Base-by-base conservation (phyloP, 2,329 filamentous ascomycete genomes). In the Alternaria arborescens region DNA sequence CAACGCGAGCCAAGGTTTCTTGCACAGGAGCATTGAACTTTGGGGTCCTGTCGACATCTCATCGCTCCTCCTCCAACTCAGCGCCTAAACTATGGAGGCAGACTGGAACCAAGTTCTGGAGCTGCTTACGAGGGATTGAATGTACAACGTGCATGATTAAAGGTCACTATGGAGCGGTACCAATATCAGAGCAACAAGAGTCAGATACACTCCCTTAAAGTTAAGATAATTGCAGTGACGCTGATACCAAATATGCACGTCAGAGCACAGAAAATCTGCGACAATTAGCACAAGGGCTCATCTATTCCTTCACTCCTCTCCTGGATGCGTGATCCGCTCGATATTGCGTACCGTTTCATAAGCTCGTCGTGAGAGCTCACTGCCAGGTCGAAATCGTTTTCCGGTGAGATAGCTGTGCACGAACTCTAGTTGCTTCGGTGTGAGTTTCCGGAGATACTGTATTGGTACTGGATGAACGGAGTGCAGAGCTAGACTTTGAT, bases 131-230 rank as follows among this genome's bases (percentile, higher is more conserved):
- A 8, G 24, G 42, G 3, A 36, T 38, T 14, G 30, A 34, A 42
- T 47, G 43, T 1, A 48, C 34, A 8, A 32, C 24, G 30, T 55
- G 42, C 42, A 30, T 22, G 1, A 38, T 2, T 8, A 24, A 24
- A 16, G 6, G 3, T 20, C 3, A 16, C 40, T 16, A 6, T 4
- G 4, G 5, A 18, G 30, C 30, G 14, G 12, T n/a, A 1, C 5
- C 20, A 4, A 2, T n/a, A n/a, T n/a, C n/a, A n/a, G 5, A n/a
- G 1, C 1, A n/a, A 50, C 1, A 1, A 12, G 12, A 6, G 2
- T 11, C 10, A 10, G 11, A 12, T 10, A 16, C 7, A 6, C 0
- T 24, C 14, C 3, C 18, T 14, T n/a, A 5, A 8, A 20, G 12
- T 7, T 8, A 24, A 48, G 2, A 11, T 5, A 7, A 11, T 7